Conservation (phyloP, 2,329 filamentous ascomycete genomes). For the Pseudogymnoascus sp. region DNA sequence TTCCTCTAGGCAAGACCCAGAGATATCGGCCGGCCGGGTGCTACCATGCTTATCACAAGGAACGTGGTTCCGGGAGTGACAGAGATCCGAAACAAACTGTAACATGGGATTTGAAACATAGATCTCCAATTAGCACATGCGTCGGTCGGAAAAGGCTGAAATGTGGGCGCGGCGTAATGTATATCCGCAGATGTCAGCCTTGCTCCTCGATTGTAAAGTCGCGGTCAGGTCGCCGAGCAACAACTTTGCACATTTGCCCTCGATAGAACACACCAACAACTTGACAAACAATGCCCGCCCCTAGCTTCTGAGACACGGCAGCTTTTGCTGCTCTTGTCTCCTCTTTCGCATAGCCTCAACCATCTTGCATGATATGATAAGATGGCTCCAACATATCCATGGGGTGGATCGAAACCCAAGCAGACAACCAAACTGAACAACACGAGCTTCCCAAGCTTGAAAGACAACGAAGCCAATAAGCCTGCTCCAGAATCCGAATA, state of each 20-base stretch:
- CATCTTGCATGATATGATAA: slow-evolving; percentile 11
- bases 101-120: background rate
- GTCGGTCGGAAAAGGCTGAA: slow-evolving; percentile 7
- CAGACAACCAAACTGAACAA: slow-evolving; percentile 31
- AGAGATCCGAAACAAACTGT: background rate
- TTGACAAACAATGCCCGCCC: background rate
- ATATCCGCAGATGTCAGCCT: slow-evolving; percentile 4
- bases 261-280: slow-evolving; percentile 3
- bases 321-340: slow-evolving; percentile 7
- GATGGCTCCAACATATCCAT: slow-evolving; percentile 27
- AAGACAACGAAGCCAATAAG: slow-evolving; percentile 30
- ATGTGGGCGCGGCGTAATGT: slow-evolving; percentile 6
- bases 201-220: slow-evolving; percentile 7
- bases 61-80: background rate
- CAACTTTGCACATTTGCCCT: slow-evolving; percentile 5
- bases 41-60: background rate
- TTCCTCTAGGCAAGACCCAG: background rate
- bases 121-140: background rate
- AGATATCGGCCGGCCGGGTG: background rate
- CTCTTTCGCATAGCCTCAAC: slow-evolving; percentile 1
- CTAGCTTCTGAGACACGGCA: background rate
- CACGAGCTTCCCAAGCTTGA: slow-evolving; percentile 44
- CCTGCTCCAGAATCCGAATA: slow-evolving; percentile 52
- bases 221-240: slow-evolving; percentile 6
- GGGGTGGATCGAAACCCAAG: slow-evolving; percentile 17